Evolutionary conservation across 768 basidiomycete species (phyloP).

Genomic region (Amanita phalloides): DNA sequence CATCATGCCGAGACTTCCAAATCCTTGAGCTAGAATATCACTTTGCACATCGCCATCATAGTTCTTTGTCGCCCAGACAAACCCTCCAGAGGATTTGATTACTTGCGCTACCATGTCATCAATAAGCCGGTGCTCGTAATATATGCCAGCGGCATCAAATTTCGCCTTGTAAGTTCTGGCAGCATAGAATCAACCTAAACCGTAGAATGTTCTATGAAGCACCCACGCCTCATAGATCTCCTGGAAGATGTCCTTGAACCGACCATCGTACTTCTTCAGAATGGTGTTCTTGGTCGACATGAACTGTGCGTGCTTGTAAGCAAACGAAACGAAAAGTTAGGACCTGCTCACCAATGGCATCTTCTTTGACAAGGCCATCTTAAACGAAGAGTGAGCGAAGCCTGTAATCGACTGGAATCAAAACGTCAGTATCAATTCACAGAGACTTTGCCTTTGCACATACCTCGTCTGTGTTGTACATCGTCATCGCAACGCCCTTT

Average conservation of each 20-base stretch:
- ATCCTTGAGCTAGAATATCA: conserved; percentile 96
- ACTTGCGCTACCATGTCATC: conserved; percentile 99
- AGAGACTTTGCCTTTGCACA: neutral
- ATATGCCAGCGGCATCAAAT: conserved; percentile 64
- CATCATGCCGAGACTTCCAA: conserved; percentile 97
- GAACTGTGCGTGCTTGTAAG: conserved; percentile 41
- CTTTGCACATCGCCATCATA: conserved; percentile 85
- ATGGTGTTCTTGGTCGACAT: conserved; percentile 99
- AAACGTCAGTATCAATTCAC: neutral
- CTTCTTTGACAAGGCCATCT: conserved; percentile 82
- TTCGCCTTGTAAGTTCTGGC: conserved; percentile 56
- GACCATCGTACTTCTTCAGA: conserved; percentile 94
- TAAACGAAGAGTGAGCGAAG: conserved; percentile 96
- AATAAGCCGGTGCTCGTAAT: conserved; percentile 94
- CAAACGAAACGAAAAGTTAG: neutral
- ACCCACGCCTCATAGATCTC: conserved; percentile 77
- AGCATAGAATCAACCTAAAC: neutral
- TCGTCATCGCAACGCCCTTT: conserved; percentile 86
- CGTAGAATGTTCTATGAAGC: neutral
- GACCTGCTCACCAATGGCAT: conserved; percentile 45
- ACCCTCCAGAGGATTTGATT: conserved; percentile 93
- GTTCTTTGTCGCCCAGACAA: conserved; percentile 68
- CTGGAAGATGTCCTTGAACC: conserved; percentile 99
- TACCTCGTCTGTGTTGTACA: conserved; percentile 98
- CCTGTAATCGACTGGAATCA: conserved; percentile 68